Evolutionary conservation across 352 stramenopile species (phyloP).

Genomic region (Pythium myriotylum): DNA sequence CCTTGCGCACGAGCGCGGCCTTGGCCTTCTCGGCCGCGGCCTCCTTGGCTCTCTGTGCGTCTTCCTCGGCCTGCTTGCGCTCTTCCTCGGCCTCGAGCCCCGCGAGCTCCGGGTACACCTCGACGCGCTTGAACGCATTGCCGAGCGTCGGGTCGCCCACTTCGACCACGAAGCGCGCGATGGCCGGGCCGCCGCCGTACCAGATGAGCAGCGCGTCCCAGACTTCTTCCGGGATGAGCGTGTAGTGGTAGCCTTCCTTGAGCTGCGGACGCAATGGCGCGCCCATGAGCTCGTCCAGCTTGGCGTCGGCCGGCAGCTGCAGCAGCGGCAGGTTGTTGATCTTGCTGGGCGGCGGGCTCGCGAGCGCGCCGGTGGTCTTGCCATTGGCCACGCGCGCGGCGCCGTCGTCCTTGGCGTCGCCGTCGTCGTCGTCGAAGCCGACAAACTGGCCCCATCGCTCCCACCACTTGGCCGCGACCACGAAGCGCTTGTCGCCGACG

Average conservation of each 20-base stretch:
- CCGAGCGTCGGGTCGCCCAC: conserved; percentile 57
- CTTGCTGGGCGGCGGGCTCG: conserved; percentile 43
- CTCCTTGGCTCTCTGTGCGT: conserved; percentile 17
- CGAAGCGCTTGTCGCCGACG: conserved; percentile 76
- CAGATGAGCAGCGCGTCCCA: conserved; percentile 75
- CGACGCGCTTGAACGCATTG: conserved; percentile 68
- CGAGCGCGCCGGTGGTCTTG: not conserved
- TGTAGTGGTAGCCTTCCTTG: conserved; percentile 79
- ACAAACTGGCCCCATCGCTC: conserved; percentile 78
- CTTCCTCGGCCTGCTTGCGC: conserved; percentile 41
- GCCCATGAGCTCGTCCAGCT: conserved; percentile 71
- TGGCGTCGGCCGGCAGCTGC: conserved; percentile 43
- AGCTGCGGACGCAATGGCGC: conserved; percentile 62
- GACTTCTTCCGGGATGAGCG: conserved; percentile 69
- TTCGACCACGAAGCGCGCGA: conserved; percentile 75
- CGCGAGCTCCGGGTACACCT: conserved; percentile 58
- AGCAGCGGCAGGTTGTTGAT: conserved; percentile 72
- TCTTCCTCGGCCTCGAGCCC: conserved; percentile 11
- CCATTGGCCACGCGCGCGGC: no score
- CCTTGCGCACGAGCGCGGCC: conserved; percentile 25
- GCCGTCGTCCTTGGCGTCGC: not conserved
- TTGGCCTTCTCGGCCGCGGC: conserved; percentile 12
- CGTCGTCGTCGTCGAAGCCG: conserved; percentile 47
- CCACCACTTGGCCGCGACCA: conserved; percentile 84
- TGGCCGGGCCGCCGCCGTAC: conserved; percentile 68